Evolutionary conservation across 805 yeast genomes (phyloP), one percentile per base, ranked within the genome.

Genomic region (Metschnikowia hibisci): DNA sequence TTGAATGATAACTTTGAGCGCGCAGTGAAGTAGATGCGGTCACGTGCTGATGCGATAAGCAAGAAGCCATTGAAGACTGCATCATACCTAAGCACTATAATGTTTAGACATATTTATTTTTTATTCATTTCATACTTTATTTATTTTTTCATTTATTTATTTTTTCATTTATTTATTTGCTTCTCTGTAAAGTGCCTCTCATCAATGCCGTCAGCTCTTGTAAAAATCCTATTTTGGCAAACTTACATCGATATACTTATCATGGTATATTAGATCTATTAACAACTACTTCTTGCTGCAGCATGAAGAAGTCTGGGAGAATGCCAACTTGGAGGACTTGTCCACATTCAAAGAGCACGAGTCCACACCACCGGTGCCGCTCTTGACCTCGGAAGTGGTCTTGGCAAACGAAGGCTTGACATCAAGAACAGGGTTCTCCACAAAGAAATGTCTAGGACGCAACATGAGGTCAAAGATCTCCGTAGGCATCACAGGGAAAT

Each of bases 401-500:
- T 53, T 65, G 39, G 71, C 64, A 47, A 60, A 67, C 12, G 86
- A 79, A 44, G 91, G 90, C 54, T 74, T 77, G 47, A 86, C 77
- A 56, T 85, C 93, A 53, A 85, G 71, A 41, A 78, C 84, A 26
- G 95, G 93, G 64, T 84, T 85, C 62, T 82, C 86, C 35, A 73
- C 66, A 74, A 85, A 85, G 71, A 85, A 81, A 66, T 85, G 80
- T 62, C 91, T 75, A 54, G 93, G 93, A 64, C 90, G 78, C 61
- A 85, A 70, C 68, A 82, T 69, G 53, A 85, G 70, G 46, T 83
- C 78, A 56, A 85, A 81, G 57, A 87, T 84, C 67, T 85, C 95
- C 39, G 88, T 84, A 37, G 93, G 93, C 93, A 85, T 85, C 51
- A 85, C 77, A 44, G 93, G 93, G 82, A 84, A 85, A 64, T 85